Evolutionary conservation across 2,329 filamentous ascomycete genomes (phyloP).

Genomic region (Fusarium sp.): DNA sequence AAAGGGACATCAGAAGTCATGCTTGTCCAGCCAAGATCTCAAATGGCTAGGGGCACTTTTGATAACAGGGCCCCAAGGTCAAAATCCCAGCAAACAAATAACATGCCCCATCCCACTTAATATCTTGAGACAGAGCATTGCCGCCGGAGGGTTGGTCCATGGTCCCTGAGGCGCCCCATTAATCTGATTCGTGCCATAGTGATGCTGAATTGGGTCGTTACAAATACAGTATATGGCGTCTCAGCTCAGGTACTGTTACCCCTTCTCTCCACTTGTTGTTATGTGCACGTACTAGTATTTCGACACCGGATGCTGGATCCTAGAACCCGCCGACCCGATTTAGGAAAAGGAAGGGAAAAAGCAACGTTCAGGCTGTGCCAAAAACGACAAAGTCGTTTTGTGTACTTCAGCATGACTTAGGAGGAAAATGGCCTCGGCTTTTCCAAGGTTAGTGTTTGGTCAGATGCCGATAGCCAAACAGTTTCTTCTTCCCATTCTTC

Average conservation of each 20-base stretch:
- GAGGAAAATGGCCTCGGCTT: not conserved
- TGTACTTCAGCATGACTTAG: not conserved
- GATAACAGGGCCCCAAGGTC: slow-evolving; percentile 17
- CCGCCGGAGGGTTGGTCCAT: slow-evolving; percentile 9
- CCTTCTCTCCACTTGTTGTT: slow-evolving; percentile 39
- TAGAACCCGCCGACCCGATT: slow-evolving; percentile 20
- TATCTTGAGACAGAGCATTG: slow-evolving; percentile 7
- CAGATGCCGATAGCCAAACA: slow-evolving; percentile 11
- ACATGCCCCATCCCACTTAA: slow-evolving; percentile 10
- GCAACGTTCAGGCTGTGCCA: slow-evolving; percentile 17
- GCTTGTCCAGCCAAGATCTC: slow-evolving; percentile 14
- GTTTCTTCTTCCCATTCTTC: slow-evolving; percentile 15
- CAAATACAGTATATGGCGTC: slow-evolving; percentile 32
- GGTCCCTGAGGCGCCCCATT: slow-evolving; percentile 12
- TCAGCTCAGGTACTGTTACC: slow-evolving; percentile 34
- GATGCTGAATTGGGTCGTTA: slow-evolving; percentile 25
- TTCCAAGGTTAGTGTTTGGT: slow-evolving; percentile 5
- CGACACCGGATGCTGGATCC: slow-evolving; percentile 10
- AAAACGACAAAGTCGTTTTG: slow-evolving; percentile 22
- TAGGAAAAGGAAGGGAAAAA: slow-evolving; percentile 22
- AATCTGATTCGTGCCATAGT: slow-evolving; percentile 16
- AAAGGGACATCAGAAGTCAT: not conserved
- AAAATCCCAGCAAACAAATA: slow-evolving; percentile 9
- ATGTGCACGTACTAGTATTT: slow-evolving; percentile 15
- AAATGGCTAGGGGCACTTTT: slow-evolving; percentile 19